phyloP scores from a whole-genome alignment of 2,329 filamentous ascomycete genomes.

The Colletotrichum orbiculare region DNA sequence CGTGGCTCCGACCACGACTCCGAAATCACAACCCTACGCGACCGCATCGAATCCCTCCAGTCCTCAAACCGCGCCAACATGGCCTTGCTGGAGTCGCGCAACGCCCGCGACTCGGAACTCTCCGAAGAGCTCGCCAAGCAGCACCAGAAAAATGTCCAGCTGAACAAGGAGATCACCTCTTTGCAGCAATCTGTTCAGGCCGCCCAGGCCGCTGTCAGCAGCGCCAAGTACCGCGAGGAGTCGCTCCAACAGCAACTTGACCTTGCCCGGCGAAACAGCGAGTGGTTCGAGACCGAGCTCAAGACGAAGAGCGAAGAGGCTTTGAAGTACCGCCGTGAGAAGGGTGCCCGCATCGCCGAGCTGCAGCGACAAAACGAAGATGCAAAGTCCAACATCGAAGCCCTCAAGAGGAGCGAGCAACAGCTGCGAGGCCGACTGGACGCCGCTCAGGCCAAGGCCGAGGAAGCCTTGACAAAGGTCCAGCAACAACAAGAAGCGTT shows the following conservation, averaged over 20 bases:
- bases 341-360: constrained; percentile 87
- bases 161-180: constrained; percentile 83
- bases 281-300: constrained; percentile 92
- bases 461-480: constrained; percentile 83
- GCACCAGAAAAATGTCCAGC: constrained; percentile 86
- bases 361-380: constrained; percentile 92
- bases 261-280: constrained; percentile 86
- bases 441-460: constrained; percentile 85
- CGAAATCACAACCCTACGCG: constrained; percentile 80
- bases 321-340: constrained; percentile 93
- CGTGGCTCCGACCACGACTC: constrained; percentile 79
- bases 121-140: constrained; percentile 88
- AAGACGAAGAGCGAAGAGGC: constrained; percentile 90
- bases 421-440: constrained; percentile 84
- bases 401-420: constrained; percentile 82
- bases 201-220: constrained; percentile 81
- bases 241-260: constrained; percentile 91
- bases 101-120: constrained; percentile 84
- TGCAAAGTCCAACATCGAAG: constrained; percentile 78
- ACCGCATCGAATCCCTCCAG: constrained; percentile 88
- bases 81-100: constrained; percentile 89
- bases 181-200: constrained; percentile 88
- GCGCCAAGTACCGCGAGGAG: constrained; percentile 90
- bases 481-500: constrained; percentile 88
- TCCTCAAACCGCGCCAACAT: constrained; percentile 92